Base-by-base conservation (phyloP, 345 rosid genomes). In the Eucalyptus tenuipes region DNA sequence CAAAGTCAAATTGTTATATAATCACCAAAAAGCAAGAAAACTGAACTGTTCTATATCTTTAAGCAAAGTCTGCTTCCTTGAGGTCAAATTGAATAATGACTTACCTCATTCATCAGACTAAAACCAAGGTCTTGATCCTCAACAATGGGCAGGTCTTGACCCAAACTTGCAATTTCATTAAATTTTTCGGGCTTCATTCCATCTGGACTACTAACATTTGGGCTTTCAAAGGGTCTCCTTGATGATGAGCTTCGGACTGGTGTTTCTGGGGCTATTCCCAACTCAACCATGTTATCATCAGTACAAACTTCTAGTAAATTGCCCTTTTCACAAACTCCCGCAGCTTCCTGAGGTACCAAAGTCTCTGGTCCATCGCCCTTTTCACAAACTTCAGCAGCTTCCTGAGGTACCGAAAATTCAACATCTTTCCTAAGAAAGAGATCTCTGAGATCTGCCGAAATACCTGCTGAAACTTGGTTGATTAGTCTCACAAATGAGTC, bases 261-360 rank as follows among this genome's bases (percentile, higher is more conserved):
- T 44, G 98, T 96, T 86, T 93, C 95, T 45, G 98, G 97, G 87
- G 97, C 97, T 85, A 96, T 92, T 89, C 91, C 91, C 48, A 86
- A 88, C 91, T 89, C 91, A 79, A 91, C 93, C 47, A 88, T 57
- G 55, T 82, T 89, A 88, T 31, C 89, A 87, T 40, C 90, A 31
- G 66, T 40, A 33, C 68, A 80, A 88, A 89, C 88, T 88, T 88
- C 91, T 50, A 89, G 57, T 12, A 88, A 25, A 40, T 40, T 40
- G 13, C 49, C 55, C 50, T 53, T 55, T 53, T 55, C 85, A 85
- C 50, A 82, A 79, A 49, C 88, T 85, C 88, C 80, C 4, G 37
- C 90, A 27, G 55, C 27, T 87, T 87, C 85, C 44, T 33, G 85
- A 57, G 87, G 2, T 87, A 40, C 29, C 84, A 75, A 75, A 3